Evolutionary conservation across 2,329 filamentous ascomycete genomes (phyloP).

Genomic region (Aspergillus japonicus): DNA sequence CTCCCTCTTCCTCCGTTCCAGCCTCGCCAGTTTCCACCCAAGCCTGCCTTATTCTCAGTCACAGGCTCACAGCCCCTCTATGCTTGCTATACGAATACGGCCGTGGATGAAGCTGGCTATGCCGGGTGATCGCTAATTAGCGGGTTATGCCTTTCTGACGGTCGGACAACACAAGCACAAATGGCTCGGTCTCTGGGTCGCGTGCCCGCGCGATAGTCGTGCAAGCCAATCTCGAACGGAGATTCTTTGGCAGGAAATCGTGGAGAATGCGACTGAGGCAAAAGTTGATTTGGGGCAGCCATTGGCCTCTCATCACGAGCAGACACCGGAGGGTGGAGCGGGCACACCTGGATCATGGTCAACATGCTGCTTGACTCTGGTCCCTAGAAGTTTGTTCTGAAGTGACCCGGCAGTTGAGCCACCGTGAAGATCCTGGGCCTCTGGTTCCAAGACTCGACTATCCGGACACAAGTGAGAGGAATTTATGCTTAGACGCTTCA

Average conservation of each 20-base stretch:
- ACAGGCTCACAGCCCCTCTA: background rate
- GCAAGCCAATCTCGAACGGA: background rate
- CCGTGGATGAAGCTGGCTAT: background rate
- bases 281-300: background rate
- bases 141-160: background rate
- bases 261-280: background rate
- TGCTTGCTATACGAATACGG: background rate
- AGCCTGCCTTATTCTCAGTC: too few relatives aligned
- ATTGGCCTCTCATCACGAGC: too few relatives aligned
- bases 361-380: background rate
- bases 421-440: background rate
- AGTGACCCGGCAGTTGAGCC: background rate
- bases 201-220: background rate
- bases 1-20: background rate
- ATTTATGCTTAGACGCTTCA: background rate
- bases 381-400: background rate
- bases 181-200: background rate
- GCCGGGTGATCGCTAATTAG: background rate
- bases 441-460: background rate
- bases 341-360: background rate
- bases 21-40: background rate
- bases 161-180: background rate
- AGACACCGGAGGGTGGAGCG: background rate
- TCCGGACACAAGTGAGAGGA: too few relatives aligned
- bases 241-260: background rate